A percentile compares a stretch with the other conserved stretches of the same genome.
These are phyloP conservation scores for Brassica napus DNA, from an alignment of 345 rosid genomes.

Conservation along the genomic window DNA sequence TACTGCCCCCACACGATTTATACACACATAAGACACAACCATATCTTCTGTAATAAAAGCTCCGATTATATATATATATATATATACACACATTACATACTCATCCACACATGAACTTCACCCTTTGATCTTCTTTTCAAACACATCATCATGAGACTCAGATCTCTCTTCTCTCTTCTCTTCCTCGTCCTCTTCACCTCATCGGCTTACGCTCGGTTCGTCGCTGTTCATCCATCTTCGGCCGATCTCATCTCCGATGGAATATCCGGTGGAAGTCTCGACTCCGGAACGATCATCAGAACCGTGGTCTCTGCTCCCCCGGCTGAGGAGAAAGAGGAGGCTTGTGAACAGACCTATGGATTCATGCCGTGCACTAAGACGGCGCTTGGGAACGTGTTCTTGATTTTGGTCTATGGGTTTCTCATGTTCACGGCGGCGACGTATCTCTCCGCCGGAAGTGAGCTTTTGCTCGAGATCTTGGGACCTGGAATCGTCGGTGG, in stretches of 20 bases:
- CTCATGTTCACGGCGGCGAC: slow-evolving; percentile 88
- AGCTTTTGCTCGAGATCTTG: slow-evolving; percentile 83
- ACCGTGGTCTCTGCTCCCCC: slow-evolving; percentile 22
- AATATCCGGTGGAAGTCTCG: slow-evolving; percentile 17
- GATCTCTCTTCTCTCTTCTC: slow-evolving; percentile 30
- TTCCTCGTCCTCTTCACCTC: slow-evolving; percentile 33
- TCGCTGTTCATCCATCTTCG: slow-evolving; percentile 12
- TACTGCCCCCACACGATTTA: slow-evolving; percentile 37
- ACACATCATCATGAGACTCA: slow-evolving; percentile 33
- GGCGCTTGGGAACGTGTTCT: slow-evolving; percentile 66
- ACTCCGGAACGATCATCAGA: slow-evolving; percentile 18
- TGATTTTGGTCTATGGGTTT: slow-evolving; percentile 74
- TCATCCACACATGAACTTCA: slow-evolving; percentile 24
- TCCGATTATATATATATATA: background rate
- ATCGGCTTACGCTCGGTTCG: slow-evolving; percentile 48
- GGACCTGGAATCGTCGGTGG: slow-evolving; percentile 98
- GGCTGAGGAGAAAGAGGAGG: slow-evolving; percentile 32
- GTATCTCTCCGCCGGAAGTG: slow-evolving; percentile 83
- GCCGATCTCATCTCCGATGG: slow-evolving; percentile 69
- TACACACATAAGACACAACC: slow-evolving; percentile 20
- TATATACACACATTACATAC: background rate
- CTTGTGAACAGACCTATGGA: slow-evolving; percentile 90
- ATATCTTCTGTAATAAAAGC: background rate
- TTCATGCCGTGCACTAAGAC: slow-evolving; percentile 92
- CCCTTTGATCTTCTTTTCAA: slow-evolving; percentile 15